Evolutionary conservation across 352 stramenopile genomes (phyloP).

Genomic region (Aphanomyces invadans): DNA sequence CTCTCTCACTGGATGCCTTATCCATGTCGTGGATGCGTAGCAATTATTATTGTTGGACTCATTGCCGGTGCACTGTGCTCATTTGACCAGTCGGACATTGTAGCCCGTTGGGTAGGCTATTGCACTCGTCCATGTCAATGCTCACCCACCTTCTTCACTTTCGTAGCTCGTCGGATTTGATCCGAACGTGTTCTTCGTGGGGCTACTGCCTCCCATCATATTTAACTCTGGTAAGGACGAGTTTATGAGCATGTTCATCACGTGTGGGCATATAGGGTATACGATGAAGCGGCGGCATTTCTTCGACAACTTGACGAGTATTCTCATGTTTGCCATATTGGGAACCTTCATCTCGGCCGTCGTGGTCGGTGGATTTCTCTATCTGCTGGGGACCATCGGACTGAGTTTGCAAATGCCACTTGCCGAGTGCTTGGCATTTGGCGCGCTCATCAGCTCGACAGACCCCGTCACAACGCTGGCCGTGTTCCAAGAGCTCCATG

Average conservation of each 20-base stretch:
- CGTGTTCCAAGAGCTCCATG: conserved; percentile 39
- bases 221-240: conserved; percentile 39
- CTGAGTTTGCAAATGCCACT: conserved; percentile 33
- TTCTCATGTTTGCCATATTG: conserved; percentile 40
- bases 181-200: conserved; percentile 52
- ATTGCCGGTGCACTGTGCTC: neutral
- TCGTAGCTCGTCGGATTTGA: conserved; percentile 30
- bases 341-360: conserved; percentile 41
- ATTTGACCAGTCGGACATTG: neutral
- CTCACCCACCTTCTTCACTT: neutral
- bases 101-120: neutral
- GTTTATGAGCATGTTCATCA: neutral
- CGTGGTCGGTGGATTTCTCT: conserved; percentile 35
- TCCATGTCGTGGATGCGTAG: neutral
- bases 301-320: conserved; percentile 39
- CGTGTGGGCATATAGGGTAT: conserved; percentile 29
- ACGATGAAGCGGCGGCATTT: conserved; percentile 41
- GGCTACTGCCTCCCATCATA: conserved; percentile 56
- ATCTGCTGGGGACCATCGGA: conserved; percentile 21
- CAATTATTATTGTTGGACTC: conserved; percentile 5
- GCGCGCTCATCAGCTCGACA: conserved; percentile 48
- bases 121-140: neutral
- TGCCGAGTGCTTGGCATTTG: conserved; percentile 46
- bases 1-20: too few relatives aligned
- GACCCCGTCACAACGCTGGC: conserved; percentile 55